These are phyloP conservation scores for Pseudonitzschia pungens DNA, from an alignment of 108 stramenopile genomes.

Conservation along the genomic window DNA sequence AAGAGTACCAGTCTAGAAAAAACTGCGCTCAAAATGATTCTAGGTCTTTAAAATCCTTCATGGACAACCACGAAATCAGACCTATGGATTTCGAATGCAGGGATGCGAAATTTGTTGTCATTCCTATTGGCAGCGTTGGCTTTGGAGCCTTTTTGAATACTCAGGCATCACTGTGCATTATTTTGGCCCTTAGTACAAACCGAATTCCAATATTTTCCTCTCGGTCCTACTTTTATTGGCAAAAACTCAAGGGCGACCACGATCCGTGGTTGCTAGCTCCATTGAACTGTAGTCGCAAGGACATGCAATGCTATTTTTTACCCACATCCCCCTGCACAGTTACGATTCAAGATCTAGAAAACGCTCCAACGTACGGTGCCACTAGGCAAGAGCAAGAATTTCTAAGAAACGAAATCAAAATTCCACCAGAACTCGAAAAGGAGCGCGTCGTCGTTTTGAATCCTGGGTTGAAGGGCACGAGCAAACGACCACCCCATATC, in stretches of 20 bases:
- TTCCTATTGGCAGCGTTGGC: constrained; percentile 10
- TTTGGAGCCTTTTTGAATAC: constrained; percentile 21
- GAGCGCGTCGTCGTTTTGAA: constrained; percentile 9
- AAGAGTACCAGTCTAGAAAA: not conserved
- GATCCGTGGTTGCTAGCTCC: constrained; percentile 21
- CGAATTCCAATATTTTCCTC: constrained; percentile 22
- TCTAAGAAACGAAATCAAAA: not conserved
- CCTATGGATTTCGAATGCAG: constrained; percentile 5
- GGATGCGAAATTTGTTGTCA: constrained; percentile 21
- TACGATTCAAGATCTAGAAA: constrained; percentile 13
- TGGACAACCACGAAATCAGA: not conserved
- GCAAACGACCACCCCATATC: not conserved
- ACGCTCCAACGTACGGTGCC: constrained; percentile 6
- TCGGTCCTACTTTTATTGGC: constrained; percentile 9
- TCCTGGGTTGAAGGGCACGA: not conserved
- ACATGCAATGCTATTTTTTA: constrained; percentile 27
- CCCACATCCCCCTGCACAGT: constrained; percentile 30
- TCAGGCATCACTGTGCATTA: constrained; percentile 6
- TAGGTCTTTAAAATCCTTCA: not conserved
- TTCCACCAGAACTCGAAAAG: not conserved
- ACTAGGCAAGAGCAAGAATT: not conserved
- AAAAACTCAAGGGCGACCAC: not conserved
- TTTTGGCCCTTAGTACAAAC: constrained; percentile 15
- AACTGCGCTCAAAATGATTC: not conserved
- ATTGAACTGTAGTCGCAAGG: constrained; percentile 16